Evolutionary conservation across 1,139 yeast species (phyloP).

Genomic region (Diutina pseudorugosa): DNA sequence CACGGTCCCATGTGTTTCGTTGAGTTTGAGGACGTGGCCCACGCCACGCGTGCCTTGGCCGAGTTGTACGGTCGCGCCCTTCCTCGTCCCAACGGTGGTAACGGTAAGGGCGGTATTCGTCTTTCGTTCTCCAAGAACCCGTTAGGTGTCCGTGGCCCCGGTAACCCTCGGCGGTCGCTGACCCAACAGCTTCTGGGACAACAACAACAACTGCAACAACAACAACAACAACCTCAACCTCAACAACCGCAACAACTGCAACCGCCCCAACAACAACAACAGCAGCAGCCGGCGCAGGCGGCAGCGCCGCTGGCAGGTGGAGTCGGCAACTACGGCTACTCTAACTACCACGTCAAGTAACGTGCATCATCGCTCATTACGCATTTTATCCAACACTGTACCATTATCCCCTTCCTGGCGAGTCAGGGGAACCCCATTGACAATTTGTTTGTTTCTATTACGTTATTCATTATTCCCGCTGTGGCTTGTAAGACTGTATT

Average conservation of each 20-base stretch:
- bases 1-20: conserved; percentile 99
- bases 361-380: conserved; percentile 4
- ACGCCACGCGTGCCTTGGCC: conserved; percentile 87
- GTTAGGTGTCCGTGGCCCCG: conserved; percentile 81
- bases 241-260: conserved; percentile 2
- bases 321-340: conserved; percentile 27
- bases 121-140: conserved; percentile 92
- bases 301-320: conserved; percentile 7
- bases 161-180: conserved; percentile 32
- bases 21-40: conserved; percentile 91
- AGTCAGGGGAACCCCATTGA: conserved; percentile 1
- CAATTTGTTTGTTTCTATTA: conserved; percentile 4
- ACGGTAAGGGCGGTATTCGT: conserved; percentile 88
- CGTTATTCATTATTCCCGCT: not conserved
- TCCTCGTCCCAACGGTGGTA: conserved; percentile 55
- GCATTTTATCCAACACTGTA: conserved; percentile 6
- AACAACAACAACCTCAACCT: conserved; percentile 4
- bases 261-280: conserved; percentile 1
- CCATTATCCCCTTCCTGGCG: conserved; percentile 7
- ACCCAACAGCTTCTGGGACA: conserved; percentile 17
- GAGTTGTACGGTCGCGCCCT: conserved; percentile 82
- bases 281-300: not conserved
- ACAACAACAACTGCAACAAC: conserved; percentile 6
- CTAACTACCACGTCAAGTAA: conserved; percentile 15
- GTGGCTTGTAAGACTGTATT: not conserved